These are phyloP conservation scores for Fusarium subtropicale DNA, from an alignment of 2,329 filamentous ascomycete species.

Conservation along the genomic window DNA sequence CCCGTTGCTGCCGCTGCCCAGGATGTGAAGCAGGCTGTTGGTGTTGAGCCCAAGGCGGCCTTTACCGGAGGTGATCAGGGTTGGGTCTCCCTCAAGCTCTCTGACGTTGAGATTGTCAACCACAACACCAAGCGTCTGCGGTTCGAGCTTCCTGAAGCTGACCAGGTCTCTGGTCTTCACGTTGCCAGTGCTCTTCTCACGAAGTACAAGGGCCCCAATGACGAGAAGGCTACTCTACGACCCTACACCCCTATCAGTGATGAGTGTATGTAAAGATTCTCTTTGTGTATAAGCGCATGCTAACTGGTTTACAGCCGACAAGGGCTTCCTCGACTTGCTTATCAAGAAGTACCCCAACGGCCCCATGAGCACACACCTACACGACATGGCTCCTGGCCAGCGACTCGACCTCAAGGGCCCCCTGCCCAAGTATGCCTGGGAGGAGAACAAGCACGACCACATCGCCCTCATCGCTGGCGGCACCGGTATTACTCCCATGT, in stretches of 20 bases:
- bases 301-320: conserved; percentile 65
- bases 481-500: conserved; percentile 98
- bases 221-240: conserved; percentile 86
- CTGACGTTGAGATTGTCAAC: conserved; percentile 82
- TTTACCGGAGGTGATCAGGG: conserved; percentile 90
- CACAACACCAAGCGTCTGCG: conserved; percentile 95
- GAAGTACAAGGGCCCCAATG: conserved; percentile 87
- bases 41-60: conserved; percentile 63
- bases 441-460: conserved; percentile 92
- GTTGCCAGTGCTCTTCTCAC: conserved; percentile 90
- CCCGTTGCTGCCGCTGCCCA: conserved; percentile 64
- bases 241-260: conserved; percentile 95
- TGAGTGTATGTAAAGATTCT: conserved; percentile 67
- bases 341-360: conserved; percentile 93
- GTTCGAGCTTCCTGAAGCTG: conserved; percentile 86
- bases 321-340: conserved; percentile 87
- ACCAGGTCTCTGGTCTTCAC: conserved; percentile 84
- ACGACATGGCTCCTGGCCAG: conserved; percentile 84
- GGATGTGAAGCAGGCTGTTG: conserved; percentile 61
- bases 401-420: conserved; percentile 93
- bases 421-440: conserved; percentile 92
- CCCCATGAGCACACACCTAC: conserved; percentile 90
- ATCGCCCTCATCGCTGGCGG: conserved; percentile 90
- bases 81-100: conserved; percentile 83
- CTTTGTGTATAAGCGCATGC: neutral